phyloP scores from a whole-genome alignment of 2,329 filamentous ascomycete species.

The Colletotrichum lini region DNA sequence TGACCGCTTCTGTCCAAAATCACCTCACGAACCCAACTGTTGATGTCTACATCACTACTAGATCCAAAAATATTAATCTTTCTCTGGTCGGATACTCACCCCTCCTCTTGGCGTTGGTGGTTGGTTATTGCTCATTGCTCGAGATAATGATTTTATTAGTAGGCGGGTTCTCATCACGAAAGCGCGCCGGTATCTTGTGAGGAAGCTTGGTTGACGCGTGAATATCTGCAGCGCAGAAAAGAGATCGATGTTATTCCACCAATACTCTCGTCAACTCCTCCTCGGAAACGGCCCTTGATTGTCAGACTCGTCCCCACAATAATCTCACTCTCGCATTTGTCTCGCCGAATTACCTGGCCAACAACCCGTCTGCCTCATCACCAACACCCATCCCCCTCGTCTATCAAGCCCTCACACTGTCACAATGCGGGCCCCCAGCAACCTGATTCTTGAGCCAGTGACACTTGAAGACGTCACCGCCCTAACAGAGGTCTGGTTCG shows the following conservation, averaged over 20 bases:
- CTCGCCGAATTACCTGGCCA: not conserved
- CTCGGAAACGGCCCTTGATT: not conserved
- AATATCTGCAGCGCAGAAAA: not conserved
- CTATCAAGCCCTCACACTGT: not conserved
- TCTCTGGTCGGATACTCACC: too few species aligned
- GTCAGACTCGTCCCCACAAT: not conserved
- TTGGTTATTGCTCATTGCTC: too few species aligned
- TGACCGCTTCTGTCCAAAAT: too few species aligned
- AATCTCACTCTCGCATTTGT: not conserved
- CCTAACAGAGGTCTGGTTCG: slow-evolving; percentile 39
- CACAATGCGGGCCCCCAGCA: not conserved
- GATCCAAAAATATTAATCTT: too few species aligned
- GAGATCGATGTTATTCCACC: not conserved
- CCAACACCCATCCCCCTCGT: not conserved
- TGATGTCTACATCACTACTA: too few species aligned
- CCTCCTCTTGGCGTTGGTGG: too few species aligned
- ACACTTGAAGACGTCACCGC: slow-evolving; percentile 24
- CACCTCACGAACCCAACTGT: too few species aligned
- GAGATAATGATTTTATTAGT: not conserved
- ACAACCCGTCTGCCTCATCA: not conserved
- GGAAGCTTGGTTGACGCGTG: not conserved
- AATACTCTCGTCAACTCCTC: not conserved
- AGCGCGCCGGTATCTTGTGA: not conserved
- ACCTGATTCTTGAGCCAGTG: not conserved
- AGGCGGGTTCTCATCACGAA: not conserved